Evolutionary conservation across 2,329 filamentous ascomycete species (phyloP), one percentile per base, ranked within the genome.

Genomic region (Fusarium tanahbumbuense): DNA sequence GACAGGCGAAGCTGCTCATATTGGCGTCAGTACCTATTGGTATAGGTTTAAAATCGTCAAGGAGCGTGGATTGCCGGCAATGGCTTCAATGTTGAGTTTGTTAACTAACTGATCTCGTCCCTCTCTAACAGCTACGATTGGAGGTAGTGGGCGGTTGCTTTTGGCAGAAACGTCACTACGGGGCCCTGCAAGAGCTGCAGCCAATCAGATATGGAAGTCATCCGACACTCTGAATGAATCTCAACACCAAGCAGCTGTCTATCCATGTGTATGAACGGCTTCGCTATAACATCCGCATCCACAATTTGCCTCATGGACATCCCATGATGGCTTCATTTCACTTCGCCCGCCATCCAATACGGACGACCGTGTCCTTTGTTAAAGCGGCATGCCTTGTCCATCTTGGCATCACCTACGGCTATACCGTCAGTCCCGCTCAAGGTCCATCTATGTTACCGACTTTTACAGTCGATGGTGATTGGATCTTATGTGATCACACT

Each of bases 361-460:
- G 80, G 57, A 73, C 80, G 63, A 66, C 75, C 34, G 56, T 79
- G 41, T 76, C 77, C 12, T 78, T 77, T 68, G 57, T 81, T 70
- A 81, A 81, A 60, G 69, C 75, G 12, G 71, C 84, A 55, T 83
- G 83, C 70, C 74, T 86, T 56, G 69, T 82, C 47, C 74, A 85
- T 66, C 79, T 82, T 64, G 81, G 83, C 20, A 71, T 84, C 66
- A 85, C 88, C 45, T 90, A 96, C 80, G 82, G 88, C 74, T 88
- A 89, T 81, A 84, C 84, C 68, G 75, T 91, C 70, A 86, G 86
- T 22, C 80, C 83, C 6, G 89, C 89, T 18, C 83, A 84, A 27
- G 95, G 95, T 3, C 89, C 93, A 6, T 95, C 92, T 20, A 98
- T 98, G 96, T 87, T 96, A 53, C 95, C 95, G 10, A 97, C 93